phyloP scores from a whole-genome alignment of 441 rosid species.

The Heliophila coronopifolia region DNA sequence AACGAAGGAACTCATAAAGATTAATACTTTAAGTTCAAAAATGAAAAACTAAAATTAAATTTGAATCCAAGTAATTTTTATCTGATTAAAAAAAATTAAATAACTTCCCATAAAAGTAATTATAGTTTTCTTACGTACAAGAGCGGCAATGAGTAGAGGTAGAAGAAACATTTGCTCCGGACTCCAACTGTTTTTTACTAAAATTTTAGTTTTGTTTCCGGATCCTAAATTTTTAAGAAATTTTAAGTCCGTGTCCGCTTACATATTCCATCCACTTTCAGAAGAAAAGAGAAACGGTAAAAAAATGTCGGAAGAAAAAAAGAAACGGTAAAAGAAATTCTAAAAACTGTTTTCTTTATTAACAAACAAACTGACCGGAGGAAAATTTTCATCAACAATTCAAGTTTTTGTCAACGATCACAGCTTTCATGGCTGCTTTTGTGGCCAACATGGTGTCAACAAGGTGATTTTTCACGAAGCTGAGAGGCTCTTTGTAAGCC shows the following conservation, averaged over 20 bases:
- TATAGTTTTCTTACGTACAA: too few relatives aligned
- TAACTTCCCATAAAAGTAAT: too few relatives aligned
- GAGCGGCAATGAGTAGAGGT: too few relatives aligned
- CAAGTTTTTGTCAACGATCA: slow-evolving; percentile 69
- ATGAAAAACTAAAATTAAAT: neutral
- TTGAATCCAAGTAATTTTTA: slow-evolving; percentile 18
- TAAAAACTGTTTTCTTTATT: too few relatives aligned
- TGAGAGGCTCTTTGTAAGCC: slow-evolving; percentile 69
- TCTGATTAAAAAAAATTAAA: too few relatives aligned
- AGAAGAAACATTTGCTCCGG: too few relatives aligned
- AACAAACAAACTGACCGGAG: neutral
- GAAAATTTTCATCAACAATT: neutral
- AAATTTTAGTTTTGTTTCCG: too few relatives aligned
- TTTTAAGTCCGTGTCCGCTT: too few relatives aligned
- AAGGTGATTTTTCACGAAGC: slow-evolving; percentile 47
- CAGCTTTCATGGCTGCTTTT: slow-evolving; percentile 79
- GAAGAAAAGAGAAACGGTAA: too few relatives aligned
- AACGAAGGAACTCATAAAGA: slow-evolving; percentile 29
- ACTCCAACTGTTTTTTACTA: too few relatives aligned
- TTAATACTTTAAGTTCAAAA: slow-evolving; percentile 12
- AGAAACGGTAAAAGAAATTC: slow-evolving; percentile 17
- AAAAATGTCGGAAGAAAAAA: slow-evolving; percentile 27
- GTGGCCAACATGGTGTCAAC: slow-evolving; percentile 69
- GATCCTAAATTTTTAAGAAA: too few relatives aligned
- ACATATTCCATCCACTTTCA: too few relatives aligned